Evolutionary conservation across 1,139 yeast genomes (phyloP).

Genomic region (Pneumocystis jirovecii): DNA sequence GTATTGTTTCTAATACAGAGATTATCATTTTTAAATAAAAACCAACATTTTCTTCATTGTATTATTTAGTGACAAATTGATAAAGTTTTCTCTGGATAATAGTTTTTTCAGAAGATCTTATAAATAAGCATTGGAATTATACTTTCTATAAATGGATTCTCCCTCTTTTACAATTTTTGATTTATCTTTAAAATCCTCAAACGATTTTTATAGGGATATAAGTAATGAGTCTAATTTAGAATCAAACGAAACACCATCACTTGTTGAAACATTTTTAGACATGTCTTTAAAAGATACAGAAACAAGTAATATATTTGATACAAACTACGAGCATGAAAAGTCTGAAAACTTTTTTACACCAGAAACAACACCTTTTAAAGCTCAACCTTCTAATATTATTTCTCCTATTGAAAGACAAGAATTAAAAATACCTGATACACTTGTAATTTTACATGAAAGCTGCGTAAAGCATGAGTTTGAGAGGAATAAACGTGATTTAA

Average conservation of each 20-base stretch:
- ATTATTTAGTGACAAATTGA: too few species aligned
- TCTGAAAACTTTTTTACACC: not conserved
- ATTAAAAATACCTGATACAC: not conserved
- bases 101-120: not conserved
- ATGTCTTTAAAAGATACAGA: not conserved
- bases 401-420: not conserved
- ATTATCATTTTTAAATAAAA: not conserved
- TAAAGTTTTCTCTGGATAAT: not conserved
- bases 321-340: not conserved
- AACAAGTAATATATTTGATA: not conserved
- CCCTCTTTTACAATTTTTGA: not conserved
- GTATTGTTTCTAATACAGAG: not conserved
- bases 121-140: not conserved
- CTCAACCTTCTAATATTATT: not conserved
- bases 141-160: not conserved
- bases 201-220: not conserved
- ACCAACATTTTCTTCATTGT: too few species aligned
- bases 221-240: not conserved
- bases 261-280: not conserved
- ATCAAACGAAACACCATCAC: not conserved
- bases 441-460: not conserved
- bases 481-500: slow-evolving; percentile 30
- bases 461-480: not conserved
- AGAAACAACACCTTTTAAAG: not conserved
- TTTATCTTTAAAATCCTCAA: not conserved